These are phyloP conservation scores for Agastache rugosa DNA, from an alignment of 257 asterid species.

Conservation along the genomic window DNA sequence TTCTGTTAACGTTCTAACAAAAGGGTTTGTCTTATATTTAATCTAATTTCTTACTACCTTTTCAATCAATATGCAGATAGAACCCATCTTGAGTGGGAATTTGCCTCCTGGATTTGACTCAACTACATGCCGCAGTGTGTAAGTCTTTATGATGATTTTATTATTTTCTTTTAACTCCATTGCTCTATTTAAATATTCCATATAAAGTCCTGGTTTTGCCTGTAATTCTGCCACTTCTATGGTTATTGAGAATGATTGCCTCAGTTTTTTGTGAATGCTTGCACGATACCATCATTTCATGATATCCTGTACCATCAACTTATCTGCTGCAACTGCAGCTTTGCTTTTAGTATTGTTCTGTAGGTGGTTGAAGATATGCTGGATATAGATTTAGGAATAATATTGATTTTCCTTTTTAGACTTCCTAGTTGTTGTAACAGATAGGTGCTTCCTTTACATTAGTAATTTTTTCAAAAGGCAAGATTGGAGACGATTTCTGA, in stretches of 20 bases:
- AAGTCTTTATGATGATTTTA: conserved; percentile 49
- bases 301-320: background rate
- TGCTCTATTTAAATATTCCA: background rate
- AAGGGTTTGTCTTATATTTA: background rate
- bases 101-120: conserved; percentile 90
- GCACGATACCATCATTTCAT: background rate
- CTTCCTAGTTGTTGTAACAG: background rate
- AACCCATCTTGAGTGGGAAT: conserved; percentile 88
- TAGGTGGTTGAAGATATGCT: background rate
- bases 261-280: conserved; percentile 17
- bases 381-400: conserved; percentile 4
- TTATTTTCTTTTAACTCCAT: conserved; percentile 17
- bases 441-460: background rate
- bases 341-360: background rate
- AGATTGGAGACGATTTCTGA: conserved; percentile 4
- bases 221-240: conserved; percentile 17
- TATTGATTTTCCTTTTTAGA: background rate
- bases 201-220: conserved; percentile 17
- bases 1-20: background rate
- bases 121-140: conserved; percentile 93
- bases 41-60: conserved; percentile 28
- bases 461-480: background rate
- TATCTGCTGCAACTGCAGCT: background rate
- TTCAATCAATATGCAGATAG: conserved; percentile 65
- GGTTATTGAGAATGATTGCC: background rate